phyloP scores from a whole-genome alignment of 306 rosid species.

The Oxytropis ochrocephala region DNA sequence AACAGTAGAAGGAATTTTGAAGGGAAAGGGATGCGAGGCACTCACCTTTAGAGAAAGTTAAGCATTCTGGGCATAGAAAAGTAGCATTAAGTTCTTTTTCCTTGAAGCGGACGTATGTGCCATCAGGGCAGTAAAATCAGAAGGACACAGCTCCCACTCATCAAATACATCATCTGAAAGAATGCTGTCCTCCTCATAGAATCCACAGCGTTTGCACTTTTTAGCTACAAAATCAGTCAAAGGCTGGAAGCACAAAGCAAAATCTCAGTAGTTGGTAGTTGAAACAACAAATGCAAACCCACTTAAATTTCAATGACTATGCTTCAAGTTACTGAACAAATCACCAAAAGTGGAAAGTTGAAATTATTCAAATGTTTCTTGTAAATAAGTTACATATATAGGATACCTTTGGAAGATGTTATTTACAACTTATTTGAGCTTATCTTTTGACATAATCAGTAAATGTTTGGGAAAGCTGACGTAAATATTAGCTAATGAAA shows the following conservation, averaged over 20 bases:
- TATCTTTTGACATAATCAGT: too few relatives aligned
- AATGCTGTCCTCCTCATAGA: constrained; percentile 67
- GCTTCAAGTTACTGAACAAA: constrained; percentile 8
- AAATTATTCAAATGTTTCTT: neutral
- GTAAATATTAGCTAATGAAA: too few relatives aligned
- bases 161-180: constrained; percentile 61
- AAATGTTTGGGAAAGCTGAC: too few relatives aligned
- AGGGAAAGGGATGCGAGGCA: constrained; percentile 1
- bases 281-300: constrained; percentile 9
- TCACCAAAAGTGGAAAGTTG: neutral
- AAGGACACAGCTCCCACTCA: constrained; percentile 93
- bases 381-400: neutral
- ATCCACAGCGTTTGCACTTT: constrained; percentile 92
- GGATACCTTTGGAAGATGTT: too few relatives aligned
- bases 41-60: constrained; percentile 47
- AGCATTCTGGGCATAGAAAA: constrained; percentile 57
- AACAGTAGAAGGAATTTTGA: neutral
- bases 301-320: neutral
- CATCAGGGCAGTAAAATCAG: constrained; percentile 56
- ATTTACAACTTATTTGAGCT: too few relatives aligned
- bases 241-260: constrained; percentile 60
- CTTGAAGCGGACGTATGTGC: constrained; percentile 43
- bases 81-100: constrained; percentile 68
- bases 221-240: constrained; percentile 46
- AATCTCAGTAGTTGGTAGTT: constrained; percentile 17